Base-by-base conservation (phyloP, 371 early-diverging fungal species). In the Syncephalastrum contaminatum region DNA sequence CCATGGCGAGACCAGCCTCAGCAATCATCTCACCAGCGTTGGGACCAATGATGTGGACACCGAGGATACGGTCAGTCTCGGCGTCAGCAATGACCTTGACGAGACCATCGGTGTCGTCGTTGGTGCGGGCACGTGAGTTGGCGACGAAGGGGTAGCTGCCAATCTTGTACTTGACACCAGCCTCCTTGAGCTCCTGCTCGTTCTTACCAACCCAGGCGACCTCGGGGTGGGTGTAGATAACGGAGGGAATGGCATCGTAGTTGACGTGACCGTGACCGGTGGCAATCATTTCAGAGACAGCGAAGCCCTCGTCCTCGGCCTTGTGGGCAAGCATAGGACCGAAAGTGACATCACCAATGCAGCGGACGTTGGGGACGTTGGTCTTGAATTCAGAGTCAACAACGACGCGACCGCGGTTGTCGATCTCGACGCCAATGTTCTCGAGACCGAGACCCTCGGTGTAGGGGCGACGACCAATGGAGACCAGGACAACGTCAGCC, bases 311-410 rank as follows among this genome's bases (percentile, higher is more conserved):
- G 79, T 98, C 98, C 77, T 98, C 98, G 54, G 98, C 97, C 86
- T 98, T 98, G 90, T 98, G 98, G 42, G 98, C 98, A 77, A 98
- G 86, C 98, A 98, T 98, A 53, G 97, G 94, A 48, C 98, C 98
- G 50, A 88, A 86, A 57, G 95, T 96, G 52, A 84, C 97, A 78
- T 98, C 99, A 70, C 99, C 99, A 70, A 98, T 97, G 71, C 95
- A 96, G 63, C 92, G 90, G 61, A 98, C 90, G 81, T 82, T 81
- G 57, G 91, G 75, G 44, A 94, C 86, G 51, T 88, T 86, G 60
- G 98, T 98, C 75, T 88, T 88, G 90, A 93, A 96, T 62, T 90
- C 85, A 45, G 83, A 80, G 69, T 93, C 95, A 62, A 93, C 82
- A 56, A 88, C 86, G 53, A 97, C 83, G 30, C 96, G 92, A 36